phyloP scores from a whole-genome alignment of 2,329 filamentous ascomycete species.

The Coniochaeta ligniaria region DNA sequence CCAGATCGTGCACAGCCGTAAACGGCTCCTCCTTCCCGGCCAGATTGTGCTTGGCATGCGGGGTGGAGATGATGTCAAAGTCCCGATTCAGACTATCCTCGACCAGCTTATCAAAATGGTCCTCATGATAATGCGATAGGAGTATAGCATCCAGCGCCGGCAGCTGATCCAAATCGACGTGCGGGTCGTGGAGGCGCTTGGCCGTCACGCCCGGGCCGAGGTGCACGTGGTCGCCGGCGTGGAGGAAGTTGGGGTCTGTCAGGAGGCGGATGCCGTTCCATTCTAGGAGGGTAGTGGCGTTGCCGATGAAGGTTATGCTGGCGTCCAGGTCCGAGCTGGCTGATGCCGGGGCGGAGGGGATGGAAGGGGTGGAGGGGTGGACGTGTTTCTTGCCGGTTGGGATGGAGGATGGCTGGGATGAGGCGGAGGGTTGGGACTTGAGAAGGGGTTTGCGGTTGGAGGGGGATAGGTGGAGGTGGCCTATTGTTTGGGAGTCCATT shows the following conservation, averaged over 20 bases:
- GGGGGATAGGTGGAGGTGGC: conserved; percentile 16
- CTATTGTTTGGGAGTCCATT: not conserved
- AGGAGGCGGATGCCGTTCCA: conserved; percentile 46
- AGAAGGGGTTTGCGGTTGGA: conserved; percentile 21
- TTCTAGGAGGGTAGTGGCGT: conserved; percentile 47
- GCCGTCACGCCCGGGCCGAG: conserved; percentile 55
- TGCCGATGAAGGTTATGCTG: conserved; percentile 47
- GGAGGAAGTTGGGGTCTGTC: conserved; percentile 59
- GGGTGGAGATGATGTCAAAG: conserved; percentile 57
- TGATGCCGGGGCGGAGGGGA: too few species aligned
- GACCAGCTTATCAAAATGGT: conserved; percentile 33
- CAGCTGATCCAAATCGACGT: conserved; percentile 50
- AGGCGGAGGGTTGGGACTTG: conserved; percentile 14
- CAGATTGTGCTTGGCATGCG: conserved; percentile 50
- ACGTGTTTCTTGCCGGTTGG: conserved; percentile 16
- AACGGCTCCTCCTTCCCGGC: conserved; percentile 41
- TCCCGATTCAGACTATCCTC: conserved; percentile 32
- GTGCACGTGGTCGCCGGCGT: conserved; percentile 59
- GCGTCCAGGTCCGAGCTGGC: conserved; percentile 24
- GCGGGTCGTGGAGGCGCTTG: conserved; percentile 48
- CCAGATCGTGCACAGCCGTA: conserved; percentile 44
- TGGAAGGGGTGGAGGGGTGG: conserved; percentile 16
- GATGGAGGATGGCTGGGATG: conserved; percentile 10
- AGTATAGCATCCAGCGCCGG: conserved; percentile 53
- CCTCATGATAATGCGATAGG: conserved; percentile 57